Base-by-base conservation (phyloP, 768 basidiomycete genomes). In the Tylopilus rubrobrunneus region DNA sequence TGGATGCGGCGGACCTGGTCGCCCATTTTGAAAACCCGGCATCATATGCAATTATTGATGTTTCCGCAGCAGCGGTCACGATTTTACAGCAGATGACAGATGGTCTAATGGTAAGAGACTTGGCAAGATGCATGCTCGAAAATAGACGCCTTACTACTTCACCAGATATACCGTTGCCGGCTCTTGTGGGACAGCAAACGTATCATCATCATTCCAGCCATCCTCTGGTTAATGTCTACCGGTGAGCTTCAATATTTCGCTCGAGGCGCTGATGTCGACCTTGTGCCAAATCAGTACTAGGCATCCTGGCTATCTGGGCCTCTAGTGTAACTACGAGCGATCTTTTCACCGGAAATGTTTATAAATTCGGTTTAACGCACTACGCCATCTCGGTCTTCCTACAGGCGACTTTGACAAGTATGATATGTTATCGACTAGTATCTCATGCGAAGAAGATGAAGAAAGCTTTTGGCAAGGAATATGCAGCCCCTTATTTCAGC, bases 81-180 rank as follows among this genome's bases (percentile, higher is more conserved):
- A 45, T 62, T n/a, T 54, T 70, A 9, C 69, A 71, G 5, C 62
- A 70, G 31, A 51, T 73, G 54, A 65, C 65, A 9, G 71, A 72
- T 44, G 74, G 12, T 2, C 28, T 54, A 1, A 54, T 59, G 58
- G 56, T 59, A 51, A 62, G 56, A 63, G 5, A 25, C 25, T 25
- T 25, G 19, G 19, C 19, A 5, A 25, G 25, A 25, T 5, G 31
- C 8, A 31, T 31, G 31, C 11, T 31, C 31, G 25, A 25, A 25
- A 25, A 25, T 25, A 25, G 25, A 45, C n/a, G 19, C 3, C 7
- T 19, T 19, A 19, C 19, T 19, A 19, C 34, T 46, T 1, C 25
- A 25, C 5, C 25, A 25, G 74, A 59, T 74, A 12, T 68, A 72
- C 54, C 74, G 73, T 19, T 71, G 71, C 49, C 68, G 55, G 19